Conservation (phyloP, 805 yeast genomes). For the Myxozyma melibiosi region DNA sequence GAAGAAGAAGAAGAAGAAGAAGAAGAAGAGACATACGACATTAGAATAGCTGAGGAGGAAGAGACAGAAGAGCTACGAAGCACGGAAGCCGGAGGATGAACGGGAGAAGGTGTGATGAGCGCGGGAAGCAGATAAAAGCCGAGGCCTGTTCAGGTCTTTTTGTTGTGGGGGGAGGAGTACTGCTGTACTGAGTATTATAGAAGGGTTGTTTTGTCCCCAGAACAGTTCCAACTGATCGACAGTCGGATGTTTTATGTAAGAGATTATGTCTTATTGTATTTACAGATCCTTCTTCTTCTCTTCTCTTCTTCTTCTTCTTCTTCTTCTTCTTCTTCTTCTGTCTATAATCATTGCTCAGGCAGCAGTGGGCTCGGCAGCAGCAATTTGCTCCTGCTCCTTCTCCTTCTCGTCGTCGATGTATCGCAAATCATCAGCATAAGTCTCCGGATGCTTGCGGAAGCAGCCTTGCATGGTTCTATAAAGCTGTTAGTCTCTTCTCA, state of each 20-base stretch:
- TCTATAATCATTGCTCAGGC: background rate
- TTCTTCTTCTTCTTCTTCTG: too few species aligned
- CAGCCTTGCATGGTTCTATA: constrained; percentile 78
- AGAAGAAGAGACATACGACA: background rate
- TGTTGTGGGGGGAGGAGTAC: too few species aligned
- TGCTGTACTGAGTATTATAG: too few species aligned
- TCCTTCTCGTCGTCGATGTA: constrained; percentile 31
- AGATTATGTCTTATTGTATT: too few species aligned
- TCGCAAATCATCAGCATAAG: constrained; percentile 81
- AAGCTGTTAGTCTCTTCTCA: too few species aligned
- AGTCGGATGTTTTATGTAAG: too few species aligned
- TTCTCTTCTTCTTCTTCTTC: too few species aligned
- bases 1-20: background rate
- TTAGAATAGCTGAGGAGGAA: background rate
- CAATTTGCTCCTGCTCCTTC: background rate
- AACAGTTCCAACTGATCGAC: too few species aligned
- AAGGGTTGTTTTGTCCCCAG: too few species aligned
- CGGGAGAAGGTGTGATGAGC: background rate
- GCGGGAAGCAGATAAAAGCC: too few species aligned
- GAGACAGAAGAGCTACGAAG: background rate
- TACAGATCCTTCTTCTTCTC: too few species aligned
- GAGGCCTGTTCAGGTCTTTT: too few species aligned
- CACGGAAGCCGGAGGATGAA: background rate
- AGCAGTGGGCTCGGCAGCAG: background rate
- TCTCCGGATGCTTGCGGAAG: constrained; percentile 89